Base-by-base conservation (phyloP, 2,329 filamentous ascomycete genomes). In the Hymenoscyphus occultus region DNA sequence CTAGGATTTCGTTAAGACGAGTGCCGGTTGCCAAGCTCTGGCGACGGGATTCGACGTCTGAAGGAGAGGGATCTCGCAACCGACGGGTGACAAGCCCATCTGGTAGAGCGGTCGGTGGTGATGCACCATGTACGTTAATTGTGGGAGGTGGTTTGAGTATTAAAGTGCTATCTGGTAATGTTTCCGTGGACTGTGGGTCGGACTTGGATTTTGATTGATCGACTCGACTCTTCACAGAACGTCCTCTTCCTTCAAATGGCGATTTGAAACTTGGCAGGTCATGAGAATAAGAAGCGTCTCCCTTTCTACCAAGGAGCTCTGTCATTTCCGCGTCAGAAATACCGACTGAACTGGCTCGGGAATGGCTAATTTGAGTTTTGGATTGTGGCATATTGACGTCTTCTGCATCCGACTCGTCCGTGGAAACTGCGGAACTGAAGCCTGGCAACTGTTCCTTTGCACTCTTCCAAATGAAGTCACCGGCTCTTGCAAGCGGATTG, bases 401-500 rank as follows among this genome's bases (percentile, higher is more conserved):
- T 54, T 84, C 82, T 2, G 75, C 75, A 63, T 82, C 81, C 3
- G 78, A 80, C 31, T 80, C 77, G 39, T 83, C 81, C 5, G 82
- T 83, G 13, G 78, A 59, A 77, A 81, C 62, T 76, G 80, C 59
- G 73, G 79, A 69, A 75, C 76, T 56, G 74, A 75, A 64, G 78
- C 79, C 69, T 70, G 72, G 39, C 73, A 76, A 60, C 28, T 77
- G 73, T 39, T 89, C 86, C 71, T 83, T 85, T 12, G 62, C 22
- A 39, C 58, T 56, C 69, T 82, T 84, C 76, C 86, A 80, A 28
- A 89, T 83, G 56, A 84, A 80, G 60, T 86, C 85, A 16, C 85
- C 84, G 40, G 89, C 82, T 71, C 84, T 85, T 0, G 84, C 83
- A 7, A 88, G 82, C 71, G 89, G 87, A 67, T 81, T 87, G 63